A percentile compares a stretch with the other conserved stretches of the same genome.
These are phyloP conservation scores for Paradendryphiella salina DNA, from an alignment of 2,329 filamentous ascomycete species.

Conservation along the genomic window DNA sequence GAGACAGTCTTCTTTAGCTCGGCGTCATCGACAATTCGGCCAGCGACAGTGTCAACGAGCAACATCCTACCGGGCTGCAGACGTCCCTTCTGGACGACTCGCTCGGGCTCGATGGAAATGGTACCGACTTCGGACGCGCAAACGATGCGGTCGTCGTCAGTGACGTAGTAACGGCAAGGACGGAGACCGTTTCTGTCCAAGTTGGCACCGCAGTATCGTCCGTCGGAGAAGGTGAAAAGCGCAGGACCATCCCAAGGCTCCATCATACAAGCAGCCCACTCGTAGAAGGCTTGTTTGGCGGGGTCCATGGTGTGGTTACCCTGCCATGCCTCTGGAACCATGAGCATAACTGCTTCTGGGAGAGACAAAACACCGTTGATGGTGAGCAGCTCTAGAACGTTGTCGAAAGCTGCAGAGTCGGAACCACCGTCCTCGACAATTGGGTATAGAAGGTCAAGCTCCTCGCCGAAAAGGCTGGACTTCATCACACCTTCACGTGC, in stretches of 20 bases:
- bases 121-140: constrained; percentile 96
- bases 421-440: constrained; percentile 96
- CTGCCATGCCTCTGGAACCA: constrained; percentile 98
- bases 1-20: constrained; percentile 89
- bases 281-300: constrained; percentile 95
- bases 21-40: constrained; percentile 90
- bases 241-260: constrained; percentile 98
- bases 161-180: constrained; percentile 95
- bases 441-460: constrained; percentile 86
- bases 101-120: constrained; percentile 86
- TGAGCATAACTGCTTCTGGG: constrained; percentile 95
- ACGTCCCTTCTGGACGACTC: constrained; percentile 88
- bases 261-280: constrained; percentile 99
- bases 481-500: constrained; percentile 93
- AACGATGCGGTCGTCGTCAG: constrained; percentile 95
- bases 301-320: constrained; percentile 90
- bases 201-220: constrained; percentile 95
- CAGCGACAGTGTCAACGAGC: constrained; percentile 86
- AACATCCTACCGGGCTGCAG: constrained; percentile 95
- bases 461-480: constrained; percentile 88
- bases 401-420: constrained; percentile 96
- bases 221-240: constrained; percentile 95
- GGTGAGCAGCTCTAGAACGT: constrained; percentile 88
- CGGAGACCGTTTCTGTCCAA: constrained; percentile 93
- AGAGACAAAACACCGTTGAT: constrained; percentile 96